A percentile compares a stretch with the other conserved stretches of the same genome.
These are phyloP conservation scores for Beta vulgaris DNA, from an alignment of 148 eudicot genomes.

Conservation along the genomic window DNA sequence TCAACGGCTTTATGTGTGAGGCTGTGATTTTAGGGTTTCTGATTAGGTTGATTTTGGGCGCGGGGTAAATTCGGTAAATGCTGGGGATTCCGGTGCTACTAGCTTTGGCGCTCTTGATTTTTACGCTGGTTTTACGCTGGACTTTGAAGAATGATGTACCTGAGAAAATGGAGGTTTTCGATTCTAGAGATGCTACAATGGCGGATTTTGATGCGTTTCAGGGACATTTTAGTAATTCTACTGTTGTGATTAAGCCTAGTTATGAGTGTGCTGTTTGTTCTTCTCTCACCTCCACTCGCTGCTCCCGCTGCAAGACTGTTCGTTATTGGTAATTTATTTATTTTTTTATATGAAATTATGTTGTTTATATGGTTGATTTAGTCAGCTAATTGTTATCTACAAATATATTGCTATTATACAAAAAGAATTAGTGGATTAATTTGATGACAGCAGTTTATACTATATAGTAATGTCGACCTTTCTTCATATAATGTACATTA, in stretches of 20 bases:
- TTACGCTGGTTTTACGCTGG: slow-evolving; percentile 35
- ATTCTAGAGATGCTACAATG: not conserved
- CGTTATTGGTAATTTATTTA: slow-evolving; percentile 30
- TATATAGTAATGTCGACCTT: not conserved
- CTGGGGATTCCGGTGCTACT: slow-evolving; percentile 28
- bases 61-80: slow-evolving; percentile 32
- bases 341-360: too few species aligned
- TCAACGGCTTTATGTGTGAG: slow-evolving; percentile 25
- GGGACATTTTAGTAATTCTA: not conserved
- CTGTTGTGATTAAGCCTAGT: not conserved
- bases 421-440: too few species aligned
- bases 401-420: too few species aligned
- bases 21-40: slow-evolving; percentile 19
- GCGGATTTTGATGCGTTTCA: slow-evolving; percentile 16
- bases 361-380: too few species aligned
- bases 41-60: slow-evolving; percentile 6
- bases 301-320: slow-evolving; percentile 35
- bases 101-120: slow-evolving; percentile 23
- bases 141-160: slow-evolving; percentile 26
- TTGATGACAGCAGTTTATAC: not conserved
- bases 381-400: too few species aligned
- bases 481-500: not conserved
- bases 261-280: slow-evolving; percentile 33
- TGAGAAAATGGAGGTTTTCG: slow-evolving; percentile 3
- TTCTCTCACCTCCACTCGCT: slow-evolving; percentile 22